These are phyloP conservation scores for Pleurotus platypus DNA, from an alignment of 768 basidiomycete species.

Conservation along the genomic window DNA sequence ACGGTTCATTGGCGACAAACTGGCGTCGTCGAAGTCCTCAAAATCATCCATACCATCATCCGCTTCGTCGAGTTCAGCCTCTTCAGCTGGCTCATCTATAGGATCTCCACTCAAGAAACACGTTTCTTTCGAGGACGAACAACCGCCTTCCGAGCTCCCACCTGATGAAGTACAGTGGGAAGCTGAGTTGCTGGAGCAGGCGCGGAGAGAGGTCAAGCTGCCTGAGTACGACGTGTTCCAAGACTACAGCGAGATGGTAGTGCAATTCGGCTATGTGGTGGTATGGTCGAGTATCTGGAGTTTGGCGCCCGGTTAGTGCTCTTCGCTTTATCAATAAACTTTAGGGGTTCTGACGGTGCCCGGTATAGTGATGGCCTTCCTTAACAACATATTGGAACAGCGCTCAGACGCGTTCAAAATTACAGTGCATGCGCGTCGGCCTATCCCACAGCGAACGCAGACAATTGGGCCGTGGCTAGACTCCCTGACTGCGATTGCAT, in stretches of 20 bases:
- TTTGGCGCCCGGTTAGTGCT: slow-evolving; percentile 63
- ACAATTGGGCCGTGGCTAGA: slow-evolving; percentile 96
- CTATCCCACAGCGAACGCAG: slow-evolving; percentile 84
- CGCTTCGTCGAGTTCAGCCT: not conserved
- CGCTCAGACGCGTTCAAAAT: slow-evolving; percentile 97
- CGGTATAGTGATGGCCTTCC: slow-evolving; percentile 73
- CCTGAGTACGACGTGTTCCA: slow-evolving; percentile 79
- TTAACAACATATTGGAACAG: slow-evolving; percentile 92
- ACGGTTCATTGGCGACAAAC: slow-evolving; percentile 52
- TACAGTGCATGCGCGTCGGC: slow-evolving; percentile 76
- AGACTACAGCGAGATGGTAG: slow-evolving; percentile 97
- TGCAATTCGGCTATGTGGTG: slow-evolving; percentile 90
- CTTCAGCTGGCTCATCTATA: slow-evolving; percentile 5
- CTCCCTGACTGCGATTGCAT: slow-evolving; percentile 80
- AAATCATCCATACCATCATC: slow-evolving; percentile 12
- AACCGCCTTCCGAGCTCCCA: slow-evolving; percentile 11
- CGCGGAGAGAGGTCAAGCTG: slow-evolving; percentile 72
- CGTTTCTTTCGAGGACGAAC: slow-evolving; percentile 70
- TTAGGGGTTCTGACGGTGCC: not conserved
- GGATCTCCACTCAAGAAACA: slow-evolving; percentile 48
- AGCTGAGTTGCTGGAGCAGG: slow-evolving; percentile 72
- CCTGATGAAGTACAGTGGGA: slow-evolving; percentile 60
- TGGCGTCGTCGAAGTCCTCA: slow-evolving; percentile 34
- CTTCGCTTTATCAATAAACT: not conserved
- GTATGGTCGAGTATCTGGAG: slow-evolving; percentile 97